Percentiles rank a stretch among this genome's conserved stretches.
Evolutionary conservation across 805 yeast genomes (phyloP).

Genomic region (Saccharomycopsis vini): DNA sequence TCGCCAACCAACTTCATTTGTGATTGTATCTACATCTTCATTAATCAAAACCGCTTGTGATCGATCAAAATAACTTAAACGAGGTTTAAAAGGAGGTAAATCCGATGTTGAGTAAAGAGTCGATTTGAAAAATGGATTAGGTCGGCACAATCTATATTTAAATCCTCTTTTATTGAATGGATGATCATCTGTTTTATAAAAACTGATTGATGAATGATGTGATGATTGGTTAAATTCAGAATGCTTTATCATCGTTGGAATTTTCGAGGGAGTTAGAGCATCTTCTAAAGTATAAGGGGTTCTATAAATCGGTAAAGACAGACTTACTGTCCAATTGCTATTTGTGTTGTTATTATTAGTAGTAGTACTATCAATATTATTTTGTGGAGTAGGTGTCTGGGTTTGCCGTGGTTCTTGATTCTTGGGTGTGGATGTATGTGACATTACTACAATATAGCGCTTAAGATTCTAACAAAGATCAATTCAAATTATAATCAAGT

Average conservation of each 20-base stretch:
- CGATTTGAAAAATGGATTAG: constrained; percentile 50
- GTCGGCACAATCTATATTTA: constrained; percentile 70
- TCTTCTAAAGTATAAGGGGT: constrained; percentile 16
- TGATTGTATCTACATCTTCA: constrained; percentile 34
- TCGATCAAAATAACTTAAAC: constrained; percentile 61
- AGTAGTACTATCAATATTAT: no score
- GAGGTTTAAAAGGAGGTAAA: constrained; percentile 50
- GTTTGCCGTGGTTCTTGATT: no score
- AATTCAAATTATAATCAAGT: no score
- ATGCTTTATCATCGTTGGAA: constrained; percentile 3
- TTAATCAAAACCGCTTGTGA: constrained; percentile 45
- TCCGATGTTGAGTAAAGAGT: constrained; percentile 66
- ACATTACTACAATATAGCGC: no score
- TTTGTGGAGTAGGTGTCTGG: no score
- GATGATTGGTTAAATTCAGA: background rate
- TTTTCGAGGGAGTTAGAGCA: constrained; percentile 7
- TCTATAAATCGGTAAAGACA: constrained; percentile 9
- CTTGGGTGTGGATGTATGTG: no score
- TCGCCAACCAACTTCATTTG: constrained; percentile 71
- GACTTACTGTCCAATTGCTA: no score
- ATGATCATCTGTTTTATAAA: constrained; percentile 56
- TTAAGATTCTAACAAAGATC: no score
- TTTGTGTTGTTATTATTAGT: no score
- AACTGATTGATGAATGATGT: constrained; percentile 15
- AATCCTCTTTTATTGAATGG: constrained; percentile 77